A percentile compares a stretch with the other conserved stretches of the same genome.
Conservation (phyloP, 805 yeast genomes). For the Candida andamanensis region DNA sequence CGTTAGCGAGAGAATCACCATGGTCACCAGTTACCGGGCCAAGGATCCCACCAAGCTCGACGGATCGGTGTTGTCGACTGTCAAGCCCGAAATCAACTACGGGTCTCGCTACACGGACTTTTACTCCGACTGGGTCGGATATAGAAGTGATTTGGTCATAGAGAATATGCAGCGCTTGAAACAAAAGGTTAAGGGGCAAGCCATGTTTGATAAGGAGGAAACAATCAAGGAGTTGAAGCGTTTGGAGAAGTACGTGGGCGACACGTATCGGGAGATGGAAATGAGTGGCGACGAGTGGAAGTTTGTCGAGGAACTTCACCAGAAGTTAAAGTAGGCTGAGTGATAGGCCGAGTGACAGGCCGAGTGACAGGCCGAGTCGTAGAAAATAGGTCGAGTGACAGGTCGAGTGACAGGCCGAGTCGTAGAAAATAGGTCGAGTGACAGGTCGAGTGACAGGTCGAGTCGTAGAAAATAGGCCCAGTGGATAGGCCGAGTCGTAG, state of each 20-base stretch:
- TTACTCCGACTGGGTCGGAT: slow-evolving; percentile 34
- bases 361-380: too few relatives aligned
- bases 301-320: too few relatives aligned
- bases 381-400: too few relatives aligned
- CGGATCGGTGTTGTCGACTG: slow-evolving; percentile 29
- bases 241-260: slow-evolving; percentile 17
- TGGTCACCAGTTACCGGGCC: slow-evolving; percentile 39
- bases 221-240: slow-evolving; percentile 17
- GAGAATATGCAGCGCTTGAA: slow-evolving; percentile 20
- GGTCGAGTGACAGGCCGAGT: too few relatives aligned
- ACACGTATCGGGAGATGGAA: slow-evolving; percentile 25
- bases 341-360: too few relatives aligned
- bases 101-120: slow-evolving; percentile 32
- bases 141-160: slow-evolving; percentile 23
- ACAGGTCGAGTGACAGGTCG: too few relatives aligned
- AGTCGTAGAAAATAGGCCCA: too few relatives aligned
- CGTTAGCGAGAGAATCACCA: slow-evolving; percentile 33
- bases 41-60: slow-evolving; percentile 24
- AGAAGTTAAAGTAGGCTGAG: too few relatives aligned
- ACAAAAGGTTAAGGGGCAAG: slow-evolving; percentile 5
- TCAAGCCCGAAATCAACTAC: slow-evolving; percentile 34
- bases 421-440: too few relatives aligned
- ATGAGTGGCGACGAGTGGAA: slow-evolving; percentile 9
- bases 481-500: too few relatives aligned
- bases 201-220: slow-evolving; percentile 22